phyloP scores from a whole-genome alignment of 2,329 filamentous ascomycete genomes.

The Blastomyces parvus region DNA sequence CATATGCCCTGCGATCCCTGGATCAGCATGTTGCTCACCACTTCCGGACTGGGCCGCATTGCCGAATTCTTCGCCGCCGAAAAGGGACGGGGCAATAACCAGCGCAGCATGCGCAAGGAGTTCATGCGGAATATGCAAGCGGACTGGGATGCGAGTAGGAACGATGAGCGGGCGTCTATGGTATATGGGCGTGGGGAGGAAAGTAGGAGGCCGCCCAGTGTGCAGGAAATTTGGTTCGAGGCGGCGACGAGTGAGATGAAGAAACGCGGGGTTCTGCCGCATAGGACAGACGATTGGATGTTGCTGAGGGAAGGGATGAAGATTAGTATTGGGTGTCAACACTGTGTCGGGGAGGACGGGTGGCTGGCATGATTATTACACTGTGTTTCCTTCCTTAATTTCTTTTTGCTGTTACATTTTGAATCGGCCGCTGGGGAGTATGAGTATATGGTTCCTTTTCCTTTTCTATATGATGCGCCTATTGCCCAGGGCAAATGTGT shows the following conservation, averaged over 20 bases:
- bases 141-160: slow-evolving; percentile 30
- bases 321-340: slow-evolving; percentile 29
- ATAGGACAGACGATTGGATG: slow-evolving; percentile 26
- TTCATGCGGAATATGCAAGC: slow-evolving; percentile 37
- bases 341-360: slow-evolving; percentile 21
- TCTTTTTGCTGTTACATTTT: background rate
- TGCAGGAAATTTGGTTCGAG: slow-evolving; percentile 35
- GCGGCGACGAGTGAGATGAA: slow-evolving; percentile 27
- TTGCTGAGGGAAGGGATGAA: slow-evolving; percentile 28
- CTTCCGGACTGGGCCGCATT: slow-evolving; percentile 32
- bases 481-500: background rate
- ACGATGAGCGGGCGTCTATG: slow-evolving; percentile 30
- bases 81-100: slow-evolving; percentile 34
- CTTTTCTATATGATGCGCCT: background rate
- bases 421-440: background rate
- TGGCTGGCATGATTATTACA: slow-evolving; percentile 11
- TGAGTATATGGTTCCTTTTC: background rate
- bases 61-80: slow-evolving; percentile 37
- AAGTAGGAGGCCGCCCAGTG: slow-evolving; percentile 20
- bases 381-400: background rate
- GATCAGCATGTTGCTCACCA: slow-evolving; percentile 34
- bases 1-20: slow-evolving; percentile 27
- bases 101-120: slow-evolving; percentile 32
- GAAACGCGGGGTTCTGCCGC: slow-evolving; percentile 23
- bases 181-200: slow-evolving; percentile 28